Conservation (phyloP, 176 grass and related monocot species). For the Aechmea fasciata region DNA sequence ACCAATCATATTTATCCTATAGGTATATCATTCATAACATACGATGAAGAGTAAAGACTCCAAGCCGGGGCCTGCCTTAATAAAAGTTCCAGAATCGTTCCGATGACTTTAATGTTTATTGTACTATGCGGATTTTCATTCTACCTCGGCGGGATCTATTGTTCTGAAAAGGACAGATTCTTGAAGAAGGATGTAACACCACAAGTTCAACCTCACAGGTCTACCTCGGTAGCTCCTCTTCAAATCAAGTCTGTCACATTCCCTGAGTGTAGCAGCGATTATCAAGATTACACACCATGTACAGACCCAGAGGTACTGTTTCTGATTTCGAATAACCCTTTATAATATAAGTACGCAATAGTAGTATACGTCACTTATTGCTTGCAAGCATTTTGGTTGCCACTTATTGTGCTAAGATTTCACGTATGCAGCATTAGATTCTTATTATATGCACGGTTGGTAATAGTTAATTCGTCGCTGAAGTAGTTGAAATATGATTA, state of each 20-base stretch:
- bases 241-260: slow-evolving; percentile 33
- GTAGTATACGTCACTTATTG: background rate
- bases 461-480: background rate
- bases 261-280: slow-evolving; percentile 57
- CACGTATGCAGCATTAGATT: background rate
- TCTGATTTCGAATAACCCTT: background rate
- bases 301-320: slow-evolving; percentile 64
- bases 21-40: background rate
- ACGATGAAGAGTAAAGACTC: slow-evolving; percentile 71
- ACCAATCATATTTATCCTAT: background rate
- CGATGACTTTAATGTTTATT: slow-evolving; percentile 44
- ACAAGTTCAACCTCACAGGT: slow-evolving; percentile 21
- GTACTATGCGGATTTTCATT: slow-evolving; percentile 72
- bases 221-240: slow-evolving; percentile 16
- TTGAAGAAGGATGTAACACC: slow-evolving; percentile 26
- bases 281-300: slow-evolving; percentile 96
- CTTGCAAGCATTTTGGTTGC: background rate
- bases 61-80: slow-evolving; percentile 40
- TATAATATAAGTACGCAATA: background rate
- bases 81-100: slow-evolving; percentile 38
- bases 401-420: background rate
- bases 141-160: slow-evolving; percentile 76
- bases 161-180: slow-evolving; percentile 43
- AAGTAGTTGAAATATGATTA: background rate
- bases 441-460: too few species aligned